Evolutionary conservation across 2,329 filamentous ascomycete genomes (phyloP), one percentile per base, ranked within the genome.

Genomic region (Trichoderma harzianum): DNA sequence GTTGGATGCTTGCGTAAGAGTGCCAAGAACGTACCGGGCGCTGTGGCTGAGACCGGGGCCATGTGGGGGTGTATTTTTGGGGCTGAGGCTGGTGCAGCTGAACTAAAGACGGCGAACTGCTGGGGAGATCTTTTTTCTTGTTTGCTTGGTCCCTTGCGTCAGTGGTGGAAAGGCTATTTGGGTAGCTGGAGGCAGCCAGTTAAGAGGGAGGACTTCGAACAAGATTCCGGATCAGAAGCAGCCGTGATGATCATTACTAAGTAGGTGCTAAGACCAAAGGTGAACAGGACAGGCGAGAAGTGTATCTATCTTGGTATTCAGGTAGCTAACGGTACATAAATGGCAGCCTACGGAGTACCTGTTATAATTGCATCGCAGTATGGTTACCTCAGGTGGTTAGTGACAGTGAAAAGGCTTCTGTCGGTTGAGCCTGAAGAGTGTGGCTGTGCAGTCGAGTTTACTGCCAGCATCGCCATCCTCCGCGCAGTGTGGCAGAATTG

Each of bases 31-130:
- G 36, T 39, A 39, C 39, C 39, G 43, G 8, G 18, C 4, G n/a
- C 58, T 62, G 68, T 70, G 68, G 68, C 68, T 70, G 68, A 64
- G 68, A 28, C 66, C 34, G 66, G 51, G 60, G 39, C 39, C 18
- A 28, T 24, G 16, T 60, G 57, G 64, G 63, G 28, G 55, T 43
- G 16, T 18, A 28, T 32, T 47, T 21, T 34, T 21, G 53, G 53
- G 12, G 34, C 55, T 61, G 57, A n/a, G 39, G 39, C 39, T 43
- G 39, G 39, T 39, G 26, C n/a, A n/a, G 7, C 36, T 39, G 36
- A 39, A 39, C 36, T 36, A 7, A 43, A 3, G 3, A 43, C 36
- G 36, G 36, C 36, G 16, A 43, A 43, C 36, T 43, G 36, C 36
- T 43, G 36, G 36, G 36, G 36, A 39, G 36, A 18, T 16, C 16